phyloP scores from a whole-genome alignment of 192 early-diverging fungal genomes.

The Haplosporangium gracile region DNA sequence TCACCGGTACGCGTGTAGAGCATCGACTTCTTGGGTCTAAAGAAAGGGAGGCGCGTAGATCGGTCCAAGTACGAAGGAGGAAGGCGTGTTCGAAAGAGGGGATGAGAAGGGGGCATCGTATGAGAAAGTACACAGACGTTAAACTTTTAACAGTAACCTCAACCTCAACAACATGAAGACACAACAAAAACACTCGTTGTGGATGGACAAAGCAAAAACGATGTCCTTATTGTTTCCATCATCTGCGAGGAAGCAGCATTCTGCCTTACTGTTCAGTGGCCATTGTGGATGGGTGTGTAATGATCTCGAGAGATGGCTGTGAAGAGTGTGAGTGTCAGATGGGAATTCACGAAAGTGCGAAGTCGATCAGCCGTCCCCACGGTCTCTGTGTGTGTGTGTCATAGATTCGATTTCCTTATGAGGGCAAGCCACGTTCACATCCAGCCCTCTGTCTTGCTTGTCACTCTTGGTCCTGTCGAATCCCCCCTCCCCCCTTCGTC shows the following conservation, averaged over 20 bases:
- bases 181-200: background rate
- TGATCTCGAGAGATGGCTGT: background rate
- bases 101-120: background rate
- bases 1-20: slow-evolving; percentile 97
- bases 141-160: background rate
- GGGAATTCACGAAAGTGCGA: background rate
- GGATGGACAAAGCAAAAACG: background rate
- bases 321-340: background rate
- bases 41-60: background rate
- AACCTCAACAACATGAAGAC: background rate
- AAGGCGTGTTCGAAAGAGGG: background rate
- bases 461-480: background rate
- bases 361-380: background rate
- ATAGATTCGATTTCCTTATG: background rate
- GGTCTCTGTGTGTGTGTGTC: background rate
- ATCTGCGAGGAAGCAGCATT: background rate
- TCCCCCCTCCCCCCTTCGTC: background rate
- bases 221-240: background rate
- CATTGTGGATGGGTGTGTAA: background rate
- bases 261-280: background rate
- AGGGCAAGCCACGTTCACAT: background rate
- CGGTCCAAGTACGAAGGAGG: background rate
- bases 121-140: background rate
- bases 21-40: slow-evolving; percentile 63
- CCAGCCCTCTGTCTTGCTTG: background rate